Base-by-base conservation (phyloP, 257 asterid genomes). In the Nicotiana obtusifolia region DNA sequence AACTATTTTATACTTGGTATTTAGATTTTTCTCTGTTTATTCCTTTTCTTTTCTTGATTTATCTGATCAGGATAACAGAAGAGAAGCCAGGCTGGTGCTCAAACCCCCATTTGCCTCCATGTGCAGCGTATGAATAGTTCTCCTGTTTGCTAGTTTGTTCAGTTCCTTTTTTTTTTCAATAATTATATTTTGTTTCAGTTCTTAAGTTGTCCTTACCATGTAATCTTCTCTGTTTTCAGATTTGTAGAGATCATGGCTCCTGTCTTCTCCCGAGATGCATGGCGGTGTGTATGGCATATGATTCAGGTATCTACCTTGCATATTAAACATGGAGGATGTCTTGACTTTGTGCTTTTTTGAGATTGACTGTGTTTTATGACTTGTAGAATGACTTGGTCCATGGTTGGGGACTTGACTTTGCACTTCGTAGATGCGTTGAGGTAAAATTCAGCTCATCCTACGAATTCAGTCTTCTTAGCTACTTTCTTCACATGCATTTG, bases 231-330 rank as follows among this genome's bases (percentile, higher is more conserved):
- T 82, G 52, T 22, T 53, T 80, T 60, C 91, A 95, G 99, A 81
- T 95, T 95, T 82, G 93, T 95, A 30, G 99, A 95, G 89, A 93
- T 95, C 83, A 93, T 93, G 99, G 97, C 99, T 66, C 98, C 98
- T 4, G 97, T 95, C 20, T 95, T 95, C 86, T 95, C 98, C 82
- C 91, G 97, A 87, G 91, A 89, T 47, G 98, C 97, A 66, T 95
- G 99, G 99, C 96, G 97, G 35, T 93, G 99, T 47, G 95, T 92
- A 60, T 95, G 98, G 99, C 89, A 95, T 83, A 81, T 95, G 93
- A 95, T 95, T 82, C 99, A 95, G 99, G 99, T 95, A 82, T 41
- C 20, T 7, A 24, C 37, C 37, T 47, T 73, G 37, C 35, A 47
- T 20, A 3, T 73, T 47, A 73, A 41, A 69, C 78, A 22, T 14